These are phyloP conservation scores for Talaromyces trachyspermus DNA, from an alignment of 495 filamentous ascomycete genomes.

Conservation along the genomic window DNA sequence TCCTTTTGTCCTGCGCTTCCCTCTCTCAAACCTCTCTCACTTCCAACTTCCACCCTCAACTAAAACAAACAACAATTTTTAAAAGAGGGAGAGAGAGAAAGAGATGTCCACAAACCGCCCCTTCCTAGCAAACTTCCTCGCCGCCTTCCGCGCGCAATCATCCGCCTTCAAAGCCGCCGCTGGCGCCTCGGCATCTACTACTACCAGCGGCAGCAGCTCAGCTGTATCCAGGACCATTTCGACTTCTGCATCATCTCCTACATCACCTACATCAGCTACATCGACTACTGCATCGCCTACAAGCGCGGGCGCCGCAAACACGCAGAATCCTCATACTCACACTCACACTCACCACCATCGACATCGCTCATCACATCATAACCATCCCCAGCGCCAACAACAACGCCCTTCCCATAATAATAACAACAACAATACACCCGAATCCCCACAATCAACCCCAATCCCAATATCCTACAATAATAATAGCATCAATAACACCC, in stretches of 20 bases:
- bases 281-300: conserved; percentile 12
- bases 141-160: conserved; percentile 66
- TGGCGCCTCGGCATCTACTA: conserved; percentile 4
- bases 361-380: conserved; percentile 16
- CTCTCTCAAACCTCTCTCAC: not conserved
- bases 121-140: conserved; percentile 80
- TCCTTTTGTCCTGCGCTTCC: not conserved
- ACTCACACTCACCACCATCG: conserved; percentile 9
- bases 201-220: no score
- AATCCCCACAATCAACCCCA: conserved; percentile 4
- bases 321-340: conserved; percentile 10
- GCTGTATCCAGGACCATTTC: no score
- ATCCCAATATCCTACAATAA: conserved; percentile 32
- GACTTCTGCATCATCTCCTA: conserved; percentile 9
- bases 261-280: conserved; percentile 10
- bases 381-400: conserved; percentile 12
- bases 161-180: conserved; percentile 45
- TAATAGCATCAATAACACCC: no score
- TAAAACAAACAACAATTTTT: not conserved
- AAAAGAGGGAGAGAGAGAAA: not conserved
- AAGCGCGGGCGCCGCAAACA: no score
- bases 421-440: conserved; percentile 15
- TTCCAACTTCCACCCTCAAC: not conserved
- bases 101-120: conserved; percentile 65
- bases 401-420: conserved; percentile 14